Evolutionary conservation across 2,329 filamentous ascomycete species (phyloP).

Genomic region (Hymenoscyphus albidus): DNA sequence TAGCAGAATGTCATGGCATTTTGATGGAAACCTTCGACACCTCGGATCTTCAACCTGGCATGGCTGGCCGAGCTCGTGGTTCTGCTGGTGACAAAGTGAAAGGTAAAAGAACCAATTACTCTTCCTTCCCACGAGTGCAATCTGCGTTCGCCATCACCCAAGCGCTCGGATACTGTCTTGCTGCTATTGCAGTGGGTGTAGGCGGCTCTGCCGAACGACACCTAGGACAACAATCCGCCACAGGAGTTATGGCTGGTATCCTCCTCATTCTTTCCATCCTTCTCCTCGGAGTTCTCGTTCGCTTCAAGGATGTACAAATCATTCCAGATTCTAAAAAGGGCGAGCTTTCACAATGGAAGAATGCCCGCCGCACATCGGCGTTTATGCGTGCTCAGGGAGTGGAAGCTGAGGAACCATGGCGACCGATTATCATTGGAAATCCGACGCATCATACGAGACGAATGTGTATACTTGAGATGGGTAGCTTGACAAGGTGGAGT

Average conservation of each 20-base stretch:
- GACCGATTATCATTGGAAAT: slow-evolving; percentile 67
- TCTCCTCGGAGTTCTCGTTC: slow-evolving; percentile 57
- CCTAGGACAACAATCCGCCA: slow-evolving; percentile 64
- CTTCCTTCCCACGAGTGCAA: slow-evolving; percentile 68
- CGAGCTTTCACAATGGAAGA: slow-evolving; percentile 51
- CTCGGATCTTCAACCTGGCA: slow-evolving; percentile 71
- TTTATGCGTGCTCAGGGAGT: slow-evolving; percentile 36
- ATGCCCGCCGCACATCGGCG: slow-evolving; percentile 47
- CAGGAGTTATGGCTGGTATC: slow-evolving; percentile 64
- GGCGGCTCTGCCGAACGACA: slow-evolving; percentile 64
- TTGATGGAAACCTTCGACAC: slow-evolving; percentile 81
- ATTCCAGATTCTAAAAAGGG: slow-evolving; percentile 58
- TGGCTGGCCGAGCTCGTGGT: slow-evolving; percentile 54
- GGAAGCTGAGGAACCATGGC: slow-evolving; percentile 50
- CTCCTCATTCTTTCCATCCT: slow-evolving; percentile 61
- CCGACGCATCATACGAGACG: slow-evolving; percentile 64
- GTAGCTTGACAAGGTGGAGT: slow-evolving; percentile 64
- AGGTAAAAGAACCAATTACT: slow-evolving; percentile 62
- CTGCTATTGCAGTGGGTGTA: slow-evolving; percentile 63
- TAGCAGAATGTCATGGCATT: slow-evolving; percentile 71
- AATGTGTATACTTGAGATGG: slow-evolving; percentile 69
- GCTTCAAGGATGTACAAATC: slow-evolving; percentile 64
- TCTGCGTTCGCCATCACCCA: slow-evolving; percentile 71
- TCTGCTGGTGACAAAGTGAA: slow-evolving; percentile 43
- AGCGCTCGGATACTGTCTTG: slow-evolving; percentile 63